Conservation (phyloP, 2,329 filamentous ascomycete genomes). For the Penicillium concentricum region DNA sequence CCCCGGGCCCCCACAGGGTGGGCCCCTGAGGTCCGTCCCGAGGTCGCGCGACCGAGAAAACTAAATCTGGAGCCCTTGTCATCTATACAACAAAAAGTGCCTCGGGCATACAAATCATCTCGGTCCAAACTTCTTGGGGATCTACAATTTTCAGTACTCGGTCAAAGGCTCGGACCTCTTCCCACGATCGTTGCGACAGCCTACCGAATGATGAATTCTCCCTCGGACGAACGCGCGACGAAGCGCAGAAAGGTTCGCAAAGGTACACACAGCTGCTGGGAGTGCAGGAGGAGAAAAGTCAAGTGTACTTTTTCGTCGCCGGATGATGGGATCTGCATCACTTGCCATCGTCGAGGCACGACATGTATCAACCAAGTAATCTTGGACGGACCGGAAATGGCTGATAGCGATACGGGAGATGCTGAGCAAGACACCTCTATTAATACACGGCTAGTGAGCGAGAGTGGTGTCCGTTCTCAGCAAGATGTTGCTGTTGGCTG, state of each 20-base stretch:
- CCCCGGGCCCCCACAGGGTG: not conserved
- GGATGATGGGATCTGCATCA: conserved; percentile 6
- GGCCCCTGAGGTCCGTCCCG: too few relatives aligned
- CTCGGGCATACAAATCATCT: not conserved
- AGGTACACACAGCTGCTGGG: conserved; percentile 24
- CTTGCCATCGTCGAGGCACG: not conserved
- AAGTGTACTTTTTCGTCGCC: conserved; percentile 15
- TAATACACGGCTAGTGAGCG: not conserved
- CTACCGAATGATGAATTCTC: not conserved
- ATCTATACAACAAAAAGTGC: not conserved
- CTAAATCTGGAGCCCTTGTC: not conserved
- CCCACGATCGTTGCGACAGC: not conserved
- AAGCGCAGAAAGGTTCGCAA: conserved; percentile 29
- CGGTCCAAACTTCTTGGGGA: not conserved
- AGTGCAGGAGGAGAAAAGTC: conserved; percentile 1
- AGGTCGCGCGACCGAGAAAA: not conserved
- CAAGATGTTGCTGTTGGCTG: not conserved
- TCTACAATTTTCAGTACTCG: not conserved
- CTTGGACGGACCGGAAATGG: not conserved
- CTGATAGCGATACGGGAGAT: not conserved
- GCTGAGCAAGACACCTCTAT: not conserved
- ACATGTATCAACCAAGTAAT: conserved; percentile 12
- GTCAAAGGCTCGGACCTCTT: not conserved
- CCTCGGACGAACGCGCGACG: not conserved
- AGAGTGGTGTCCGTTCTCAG: not conserved